phyloP scores from a whole-genome alignment of 148 eudicot genomes.

The Persicaria maculosa region DNA sequence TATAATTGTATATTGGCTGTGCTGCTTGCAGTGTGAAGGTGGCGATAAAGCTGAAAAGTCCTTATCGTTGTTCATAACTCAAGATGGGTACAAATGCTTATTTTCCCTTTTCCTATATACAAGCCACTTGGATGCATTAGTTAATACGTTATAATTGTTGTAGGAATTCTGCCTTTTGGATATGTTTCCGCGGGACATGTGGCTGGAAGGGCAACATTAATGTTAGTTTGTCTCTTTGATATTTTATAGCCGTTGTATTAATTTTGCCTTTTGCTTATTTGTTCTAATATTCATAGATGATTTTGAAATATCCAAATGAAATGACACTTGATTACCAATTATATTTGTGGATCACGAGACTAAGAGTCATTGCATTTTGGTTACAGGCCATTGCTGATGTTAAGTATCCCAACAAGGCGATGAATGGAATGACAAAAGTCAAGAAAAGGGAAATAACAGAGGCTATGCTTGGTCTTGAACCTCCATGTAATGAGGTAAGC shows the following conservation, averaged over 20 bases:
- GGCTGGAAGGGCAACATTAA: slow-evolving; percentile 61
- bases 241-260: not conserved
- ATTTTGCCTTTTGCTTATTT: not conserved
- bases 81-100: slow-evolving; percentile 47
- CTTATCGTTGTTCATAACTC: slow-evolving; percentile 42
- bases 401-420: slow-evolving; percentile 30
- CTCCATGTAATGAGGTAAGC: slow-evolving; percentile 52
- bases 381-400: slow-evolving; percentile 60
- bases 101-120: slow-evolving; percentile 9
- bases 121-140: not conserved
- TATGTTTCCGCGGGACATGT: slow-evolving; percentile 65
- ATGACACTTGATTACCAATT: not conserved
- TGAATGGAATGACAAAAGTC: slow-evolving; percentile 24
- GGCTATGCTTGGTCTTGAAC: slow-evolving; percentile 54
- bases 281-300: not conserved
- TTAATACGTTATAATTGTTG: slow-evolving; percentile 11
- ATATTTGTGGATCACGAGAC: not conserved
- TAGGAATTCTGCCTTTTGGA: slow-evolving; percentile 55
- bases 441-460: slow-evolving; percentile 45
- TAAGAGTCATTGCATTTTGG: slow-evolving; percentile 9
- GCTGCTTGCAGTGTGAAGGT: slow-evolving; percentile 58
- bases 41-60: slow-evolving; percentile 49
- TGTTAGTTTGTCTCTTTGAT: not conserved
- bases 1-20: not conserved
- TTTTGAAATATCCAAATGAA: not conserved